These are phyloP conservation scores for Kodamaea fukazawae DNA, from an alignment of 805 yeast genomes.

Conservation along the genomic window DNA sequence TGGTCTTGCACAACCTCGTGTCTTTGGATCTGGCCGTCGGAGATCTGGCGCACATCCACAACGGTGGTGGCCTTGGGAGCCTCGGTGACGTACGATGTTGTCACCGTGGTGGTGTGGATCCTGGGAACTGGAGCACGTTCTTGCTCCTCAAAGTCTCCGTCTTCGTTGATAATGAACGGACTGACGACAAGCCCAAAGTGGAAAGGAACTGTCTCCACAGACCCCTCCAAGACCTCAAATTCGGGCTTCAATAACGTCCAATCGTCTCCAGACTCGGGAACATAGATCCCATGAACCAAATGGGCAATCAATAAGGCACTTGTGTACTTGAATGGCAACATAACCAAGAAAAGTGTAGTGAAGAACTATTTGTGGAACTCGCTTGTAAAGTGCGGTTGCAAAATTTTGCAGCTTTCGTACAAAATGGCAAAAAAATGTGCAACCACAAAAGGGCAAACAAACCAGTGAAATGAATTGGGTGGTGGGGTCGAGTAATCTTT, in stretches of 20 bases:
- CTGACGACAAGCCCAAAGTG: slow-evolving; percentile 36
- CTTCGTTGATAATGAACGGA: slow-evolving; percentile 20
- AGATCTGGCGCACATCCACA: slow-evolving; percentile 22
- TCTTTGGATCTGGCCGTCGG: slow-evolving; percentile 31
- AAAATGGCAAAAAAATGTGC: too few relatives aligned
- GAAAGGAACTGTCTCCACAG: slow-evolving; percentile 29
- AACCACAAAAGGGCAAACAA: too few relatives aligned
- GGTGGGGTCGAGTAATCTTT: too few relatives aligned
- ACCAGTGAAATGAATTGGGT: too few relatives aligned
- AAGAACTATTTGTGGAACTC: too few relatives aligned
- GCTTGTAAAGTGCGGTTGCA: too few relatives aligned
- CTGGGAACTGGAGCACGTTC: slow-evolving; percentile 11
- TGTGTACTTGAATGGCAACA: slow-evolving; percentile 1
- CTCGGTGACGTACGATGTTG: slow-evolving; percentile 17
- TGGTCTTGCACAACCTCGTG: background rate
- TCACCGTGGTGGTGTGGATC: slow-evolving; percentile 9
- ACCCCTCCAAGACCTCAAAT: slow-evolving; percentile 13
- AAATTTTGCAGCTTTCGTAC: too few relatives aligned
- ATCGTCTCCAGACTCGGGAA: slow-evolving; percentile 33
- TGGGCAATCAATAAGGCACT: slow-evolving; percentile 3
- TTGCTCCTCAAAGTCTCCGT: slow-evolving; percentile 22
- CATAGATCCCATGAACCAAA: slow-evolving; percentile 15
- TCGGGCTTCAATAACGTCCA: slow-evolving; percentile 34
- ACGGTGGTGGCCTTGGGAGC: slow-evolving; percentile 25
- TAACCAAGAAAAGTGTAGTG: background rate